Base-by-base conservation (phyloP, 1,139 yeast species). In the Kodamaea fungicola region DNA sequence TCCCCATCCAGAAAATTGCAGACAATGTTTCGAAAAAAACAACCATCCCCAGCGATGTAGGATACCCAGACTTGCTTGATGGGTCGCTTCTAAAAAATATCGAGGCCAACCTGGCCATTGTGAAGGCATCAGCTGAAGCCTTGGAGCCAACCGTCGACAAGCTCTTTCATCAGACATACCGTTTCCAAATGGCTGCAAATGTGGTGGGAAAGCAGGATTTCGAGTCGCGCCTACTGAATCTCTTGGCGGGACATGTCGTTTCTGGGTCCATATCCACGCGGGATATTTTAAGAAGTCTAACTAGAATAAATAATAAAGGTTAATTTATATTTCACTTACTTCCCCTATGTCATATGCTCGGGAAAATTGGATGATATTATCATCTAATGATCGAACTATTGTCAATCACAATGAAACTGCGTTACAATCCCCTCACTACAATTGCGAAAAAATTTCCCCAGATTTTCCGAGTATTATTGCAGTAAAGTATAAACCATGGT, bases 1-100 rank as follows among this genome's bases (percentile, higher is more conserved):
- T 42, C 9, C 55, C 59, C 1, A 37, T 63, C 5, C 41, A 48
- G 19, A 41, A 45, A 19, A 43, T 48, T 9, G 35, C 12, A n/a
- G 25, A 31, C 23, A 10, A 8, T 8, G 16, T 6, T 25, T 4
- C 9, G 5, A 19, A 27, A 10, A 3, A 3, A 27, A 10, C 37
- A 33, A 2, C 32, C 31, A 10, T 38, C 33, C 2, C 32, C 31
- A 24, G 42, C 36, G 2, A 10, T 8, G 4, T 12, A 10, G 6
- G 16, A 10, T 38, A 39, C 32, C 38, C 35, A n/a, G 27, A 31
- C 7, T 32, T 39, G 5, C 13, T 39, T 1, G 32, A 40, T 13
- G 42, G 32, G 12, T 12, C 23, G 12, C 16, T 38, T 34, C 24
- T 42, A 7, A 22, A 19, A 9, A 23, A 37, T 7, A 39, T 45